Evolutionary conservation across 106 monocot genomes (phyloP), one percentile per base, ranked within the genome.

Genomic region (Phalaenopsis equestris): DNA sequence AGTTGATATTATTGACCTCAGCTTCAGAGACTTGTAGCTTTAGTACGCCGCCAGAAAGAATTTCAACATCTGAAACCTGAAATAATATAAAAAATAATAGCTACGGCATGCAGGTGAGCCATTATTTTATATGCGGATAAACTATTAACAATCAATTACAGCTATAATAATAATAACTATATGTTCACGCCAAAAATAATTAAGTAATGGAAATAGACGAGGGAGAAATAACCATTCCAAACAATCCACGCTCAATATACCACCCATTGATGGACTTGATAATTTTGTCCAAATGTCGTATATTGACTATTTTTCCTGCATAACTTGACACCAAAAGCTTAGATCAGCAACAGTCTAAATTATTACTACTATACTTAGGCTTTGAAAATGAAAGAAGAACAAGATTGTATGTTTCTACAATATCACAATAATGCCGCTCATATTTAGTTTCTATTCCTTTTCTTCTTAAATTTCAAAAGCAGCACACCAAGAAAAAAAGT

Each of bases 281-380:
- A 49, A 89, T 90, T 86, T 88, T 83, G 82, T 99, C 90, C 83
- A 99, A 73, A 87, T 73, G 93, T 56, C 91, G 88, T 80, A 93
- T 84, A 80, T 99, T 99, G 75, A 99, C 83, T 77, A 99, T 89
- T 91, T 93, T 95, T 81, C 99, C 99, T 99, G 99, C 93, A 91
- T 88, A 80, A 87, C 88, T 93, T 90, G 87, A 85, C 82, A 85
- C 43, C 72, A 88, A 83, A 80, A 84, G 68, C 77, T 75, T 79
- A 81, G 84, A 72, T 84, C 55, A 84, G 23, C 76, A 83, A 55
- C 48, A 77, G 39, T 43, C 41, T 49, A 81, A 75, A 61, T 15
- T 30, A 73, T 56, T 56, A 41, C 15, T 2, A 39, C 15, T 2
- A 39, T 18, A 49, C 42, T 24, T 8, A 43, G 48, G 19, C 18